phyloP scores from a whole-genome alignment of 257 asterid genomes.

The Fraxinus anomala region DNA sequence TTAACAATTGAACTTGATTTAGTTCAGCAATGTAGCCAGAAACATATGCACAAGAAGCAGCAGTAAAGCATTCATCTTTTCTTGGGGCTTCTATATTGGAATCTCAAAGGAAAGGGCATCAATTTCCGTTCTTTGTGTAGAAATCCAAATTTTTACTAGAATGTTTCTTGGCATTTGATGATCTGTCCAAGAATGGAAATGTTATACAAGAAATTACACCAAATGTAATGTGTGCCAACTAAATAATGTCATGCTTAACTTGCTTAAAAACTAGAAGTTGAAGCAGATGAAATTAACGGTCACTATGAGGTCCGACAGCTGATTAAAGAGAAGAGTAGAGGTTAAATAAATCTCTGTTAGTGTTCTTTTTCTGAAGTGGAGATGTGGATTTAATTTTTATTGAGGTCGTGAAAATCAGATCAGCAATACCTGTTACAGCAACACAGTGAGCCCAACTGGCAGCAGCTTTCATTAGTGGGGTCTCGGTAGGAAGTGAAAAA shows the following conservation, averaged over 20 bases:
- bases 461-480: constrained; percentile 62
- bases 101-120: constrained; percentile 10
- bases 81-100: not conserved
- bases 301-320: not conserved
- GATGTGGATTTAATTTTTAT: not conserved
- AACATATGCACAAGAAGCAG: not conserved
- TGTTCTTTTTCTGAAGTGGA: not conserved
- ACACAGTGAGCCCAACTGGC: constrained; percentile 98
- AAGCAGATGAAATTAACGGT: not conserved
- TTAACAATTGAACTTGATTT: constrained; percentile 28
- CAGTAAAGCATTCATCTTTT: not conserved
- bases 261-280: not conserved
- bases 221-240: not conserved
- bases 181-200: constrained; percentile 2
- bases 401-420: not conserved
- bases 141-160: not conserved
- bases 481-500: constrained; percentile 86
- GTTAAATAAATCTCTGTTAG: constrained; percentile 5
- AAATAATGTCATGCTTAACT: not conserved
- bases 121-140: not conserved
- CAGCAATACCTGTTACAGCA: constrained; percentile 69
- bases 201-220: not conserved
- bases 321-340: not conserved
- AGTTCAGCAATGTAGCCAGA: not conserved
- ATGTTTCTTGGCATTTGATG: constrained; percentile 7